Conservation (phyloP, 139 green algal genomes). For the Diplosphaera chodatii region DNA sequence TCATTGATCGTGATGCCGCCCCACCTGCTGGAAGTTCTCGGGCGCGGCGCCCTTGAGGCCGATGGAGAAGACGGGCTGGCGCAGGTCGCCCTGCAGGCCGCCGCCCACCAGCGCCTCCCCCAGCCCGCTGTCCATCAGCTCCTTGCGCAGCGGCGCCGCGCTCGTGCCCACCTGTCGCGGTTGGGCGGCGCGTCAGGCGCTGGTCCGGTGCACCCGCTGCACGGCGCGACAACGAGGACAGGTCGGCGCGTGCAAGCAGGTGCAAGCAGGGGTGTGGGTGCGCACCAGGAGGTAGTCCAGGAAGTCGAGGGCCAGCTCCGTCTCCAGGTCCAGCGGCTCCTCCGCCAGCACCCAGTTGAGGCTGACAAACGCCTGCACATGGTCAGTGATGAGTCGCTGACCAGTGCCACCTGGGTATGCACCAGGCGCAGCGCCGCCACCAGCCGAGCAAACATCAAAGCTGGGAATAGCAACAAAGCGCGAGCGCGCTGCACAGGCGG, state of each 20-base stretch:
- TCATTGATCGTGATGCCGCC: no score
- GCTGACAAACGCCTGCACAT: slow-evolving; percentile 68
- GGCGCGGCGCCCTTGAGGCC: slow-evolving; percentile 81
- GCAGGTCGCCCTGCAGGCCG: slow-evolving; percentile 91
- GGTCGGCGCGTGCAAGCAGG: no score
- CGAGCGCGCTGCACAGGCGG: no score
- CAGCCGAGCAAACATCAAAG: no score
- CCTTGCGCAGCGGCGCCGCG: slow-evolving; percentile 84
- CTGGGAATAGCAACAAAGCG: no score
- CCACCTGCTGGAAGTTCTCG: slow-evolving; percentile 60
- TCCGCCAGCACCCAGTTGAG: slow-evolving; percentile 92
- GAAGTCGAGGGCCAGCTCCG: slow-evolving; percentile 86
- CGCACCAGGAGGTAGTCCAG: slow-evolving; percentile 88
- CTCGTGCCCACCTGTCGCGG: slow-evolving; percentile 76
- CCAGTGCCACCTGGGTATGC: no score
- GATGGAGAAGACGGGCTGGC: slow-evolving; percentile 80
- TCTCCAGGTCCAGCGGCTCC: slow-evolving; percentile 81
- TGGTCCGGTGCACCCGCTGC: no score
- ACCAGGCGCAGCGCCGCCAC: no score
- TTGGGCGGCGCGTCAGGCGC: no score
- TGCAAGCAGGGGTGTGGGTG: no score
- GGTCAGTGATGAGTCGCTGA: no score
- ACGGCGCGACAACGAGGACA: no score
- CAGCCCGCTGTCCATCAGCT: slow-evolving; percentile 88
- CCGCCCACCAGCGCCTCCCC: slow-evolving; percentile 85